phyloP scores from a whole-genome alignment of 805 yeast genomes.

The Saccharomycopsis sp. region DNA sequence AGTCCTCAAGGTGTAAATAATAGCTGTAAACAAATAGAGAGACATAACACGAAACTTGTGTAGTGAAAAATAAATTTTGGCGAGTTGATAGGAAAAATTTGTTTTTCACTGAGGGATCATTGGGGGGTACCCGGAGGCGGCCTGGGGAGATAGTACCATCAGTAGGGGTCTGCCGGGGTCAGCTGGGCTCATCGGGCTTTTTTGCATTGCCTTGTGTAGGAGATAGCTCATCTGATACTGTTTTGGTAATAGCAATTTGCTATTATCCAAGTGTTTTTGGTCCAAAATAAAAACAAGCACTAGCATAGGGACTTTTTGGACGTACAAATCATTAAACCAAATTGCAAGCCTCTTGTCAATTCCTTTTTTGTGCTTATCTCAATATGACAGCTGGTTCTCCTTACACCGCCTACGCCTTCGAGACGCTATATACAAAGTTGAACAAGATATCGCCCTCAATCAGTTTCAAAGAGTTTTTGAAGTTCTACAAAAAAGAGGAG shows the following conservation, averaged over 20 bases:
- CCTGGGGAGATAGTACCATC: no score
- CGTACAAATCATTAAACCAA: no score
- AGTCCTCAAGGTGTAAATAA: neutral
- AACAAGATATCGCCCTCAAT: constrained; percentile 19
- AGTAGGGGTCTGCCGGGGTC: no score
- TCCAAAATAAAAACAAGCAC: no score
- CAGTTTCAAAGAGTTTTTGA: constrained; percentile 12
- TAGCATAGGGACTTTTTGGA: no score
- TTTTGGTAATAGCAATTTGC: no score
- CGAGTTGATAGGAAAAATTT: no score
- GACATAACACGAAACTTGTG: neutral
- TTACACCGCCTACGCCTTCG: constrained; percentile 37
- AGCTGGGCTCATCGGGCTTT: no score
- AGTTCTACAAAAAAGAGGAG: constrained; percentile 14
- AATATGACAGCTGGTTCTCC: constrained; percentile 22
- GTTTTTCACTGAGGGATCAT: neutral
- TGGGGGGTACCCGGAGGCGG: neutral
- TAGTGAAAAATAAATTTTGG: neutral
- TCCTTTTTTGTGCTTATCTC: neutral
- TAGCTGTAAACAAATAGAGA: neutral
- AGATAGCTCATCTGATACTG: no score
- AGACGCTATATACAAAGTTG: constrained; percentile 29
- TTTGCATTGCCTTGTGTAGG: no score
- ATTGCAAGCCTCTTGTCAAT: neutral
- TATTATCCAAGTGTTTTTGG: no score